Base-by-base conservation (phyloP, 768 basidiomycete species). In the Suillus ampliporus region DNA sequence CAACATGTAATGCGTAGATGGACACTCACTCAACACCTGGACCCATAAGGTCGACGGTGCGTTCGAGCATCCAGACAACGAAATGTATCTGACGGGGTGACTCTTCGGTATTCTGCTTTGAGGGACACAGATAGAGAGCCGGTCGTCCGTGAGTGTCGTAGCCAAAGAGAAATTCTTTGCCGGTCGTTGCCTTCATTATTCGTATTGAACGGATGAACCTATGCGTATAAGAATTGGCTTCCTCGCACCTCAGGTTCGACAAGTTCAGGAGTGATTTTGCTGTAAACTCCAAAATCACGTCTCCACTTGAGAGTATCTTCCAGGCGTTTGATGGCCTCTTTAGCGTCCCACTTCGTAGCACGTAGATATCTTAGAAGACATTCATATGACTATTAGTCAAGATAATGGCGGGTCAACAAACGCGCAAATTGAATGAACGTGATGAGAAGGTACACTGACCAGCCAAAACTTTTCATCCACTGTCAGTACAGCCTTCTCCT, bases 401-500 rank as follows among this genome's bases (percentile, higher is more conserved):
- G 5, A 15, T 15, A 37, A 21, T 15, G n/a, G 19, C 52, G 31
- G 31, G 31, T 7, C 11, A 26, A 43, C 41, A 17, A 43, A 43
- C 19, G 41, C 19, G 19, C 19, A 43, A 43, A 43, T 19, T 2
- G 7, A 8, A 43, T 8, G 41, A 43, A 7, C 9, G 41, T 8
- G 17, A 43, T 43, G 7, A 19, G 21, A 44, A 51, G 43, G 23
- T 35, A 21, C 26, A 81, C 84, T 51, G 59, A 86, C 84, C 68
- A 94, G 78, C 91, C 91, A 94, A 72, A 91, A 91, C 75, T 85
- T 86, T 71, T 94, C 92, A 41, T 79, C 82, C 40, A 90, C 89
- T 54, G 64, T 78, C 57, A 92, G 77, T 61, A 77, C 72, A 8
- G 82, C 78, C 1, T 83, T 78, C 44, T 78, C 77, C 0, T 76